phyloP scores from a whole-genome alignment of 306 rosid genomes.

The Vigna reflexopilosa region DNA sequence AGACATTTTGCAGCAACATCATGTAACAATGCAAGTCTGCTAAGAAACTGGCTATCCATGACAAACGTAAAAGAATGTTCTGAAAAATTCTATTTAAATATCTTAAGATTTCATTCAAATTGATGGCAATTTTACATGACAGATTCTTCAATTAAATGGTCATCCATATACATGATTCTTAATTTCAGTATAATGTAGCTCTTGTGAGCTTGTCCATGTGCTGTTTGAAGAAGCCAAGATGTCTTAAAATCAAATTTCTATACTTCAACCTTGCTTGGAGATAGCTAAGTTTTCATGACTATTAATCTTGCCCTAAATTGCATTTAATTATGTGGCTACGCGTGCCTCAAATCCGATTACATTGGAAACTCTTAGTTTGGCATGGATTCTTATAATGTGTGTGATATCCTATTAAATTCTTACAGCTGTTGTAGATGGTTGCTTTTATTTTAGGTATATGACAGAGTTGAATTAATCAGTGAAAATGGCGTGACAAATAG shows the following conservation, averaged over 20 bases:
- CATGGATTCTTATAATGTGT: background rate
- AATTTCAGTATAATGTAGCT: no score
- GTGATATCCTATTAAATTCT: background rate
- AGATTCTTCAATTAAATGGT: no score
- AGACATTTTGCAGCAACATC: background rate
- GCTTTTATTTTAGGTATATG: slow-evolving; percentile 2
- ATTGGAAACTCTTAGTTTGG: background rate
- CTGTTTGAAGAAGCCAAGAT: no score
- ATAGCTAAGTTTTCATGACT: background rate
- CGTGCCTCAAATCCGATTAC: background rate
- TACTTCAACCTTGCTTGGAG: background rate
- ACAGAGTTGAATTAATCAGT: background rate
- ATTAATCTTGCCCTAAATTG: slow-evolving; percentile 26
- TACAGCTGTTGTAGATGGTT: slow-evolving; percentile 8
- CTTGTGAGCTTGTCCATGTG: no score
- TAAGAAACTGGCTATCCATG: background rate
- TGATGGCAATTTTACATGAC: background rate
- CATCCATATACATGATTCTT: no score
- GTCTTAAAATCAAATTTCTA: background rate
- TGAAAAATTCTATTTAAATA: background rate
- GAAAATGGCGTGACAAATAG: slow-evolving; percentile 2
- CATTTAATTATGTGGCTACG: background rate
- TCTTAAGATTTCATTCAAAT: background rate
- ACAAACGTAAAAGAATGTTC: background rate
- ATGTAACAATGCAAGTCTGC: background rate